phyloP scores from a whole-genome alignment of 305 asterid genomes.

The Rubia peregrina region DNA sequence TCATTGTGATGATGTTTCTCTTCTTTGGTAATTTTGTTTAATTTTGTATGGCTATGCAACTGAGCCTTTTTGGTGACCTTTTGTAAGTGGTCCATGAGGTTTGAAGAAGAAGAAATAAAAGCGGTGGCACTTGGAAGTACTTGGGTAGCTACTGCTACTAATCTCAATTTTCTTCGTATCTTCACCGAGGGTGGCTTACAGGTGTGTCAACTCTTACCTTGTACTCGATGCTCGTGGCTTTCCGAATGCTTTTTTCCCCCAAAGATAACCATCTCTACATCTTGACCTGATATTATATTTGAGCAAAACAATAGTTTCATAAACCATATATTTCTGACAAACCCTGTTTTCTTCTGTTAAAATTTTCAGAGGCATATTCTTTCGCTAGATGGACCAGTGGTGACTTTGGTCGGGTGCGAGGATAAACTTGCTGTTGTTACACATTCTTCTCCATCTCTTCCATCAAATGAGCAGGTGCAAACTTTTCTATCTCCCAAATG shows the following conservation, averaged over 20 bases:
- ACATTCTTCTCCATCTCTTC: conserved; percentile 75
- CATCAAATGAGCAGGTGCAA: conserved; percentile 82
- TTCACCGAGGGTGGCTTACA: conserved; percentile 89
- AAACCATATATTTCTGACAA: neutral
- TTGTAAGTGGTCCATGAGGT: conserved; percentile 95
- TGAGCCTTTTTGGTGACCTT: conserved; percentile 28
- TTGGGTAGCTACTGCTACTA: conserved; percentile 96
- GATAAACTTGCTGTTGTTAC: conserved; percentile 87
- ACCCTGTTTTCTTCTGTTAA: conserved; percentile 12
- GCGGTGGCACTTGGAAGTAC: conserved; percentile 83
- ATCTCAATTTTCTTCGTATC: conserved; percentile 81
- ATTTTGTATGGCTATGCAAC: conserved; percentile 14
- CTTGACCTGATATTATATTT: neutral
- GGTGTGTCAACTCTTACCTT: conserved; percentile 35
- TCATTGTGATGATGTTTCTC: neutral
- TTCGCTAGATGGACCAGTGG: conserved; percentile 95
- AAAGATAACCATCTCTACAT: neutral
- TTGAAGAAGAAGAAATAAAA: conserved; percentile 94
- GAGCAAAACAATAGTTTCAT: conserved; percentile 7
- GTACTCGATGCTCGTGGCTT: neutral
- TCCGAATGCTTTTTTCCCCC: neutral
- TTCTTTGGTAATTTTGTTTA: neutral
- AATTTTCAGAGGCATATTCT: conserved; percentile 49
- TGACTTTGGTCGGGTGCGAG: conserved; percentile 74
- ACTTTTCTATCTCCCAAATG: neutral